A percentile compares a stretch with the other conserved stretches of the same genome.
These are phyloP conservation scores for Apiotrichum veenhuisii DNA, from an alignment of 1,284 basidiomycete genomes.

Conservation along the genomic window DNA sequence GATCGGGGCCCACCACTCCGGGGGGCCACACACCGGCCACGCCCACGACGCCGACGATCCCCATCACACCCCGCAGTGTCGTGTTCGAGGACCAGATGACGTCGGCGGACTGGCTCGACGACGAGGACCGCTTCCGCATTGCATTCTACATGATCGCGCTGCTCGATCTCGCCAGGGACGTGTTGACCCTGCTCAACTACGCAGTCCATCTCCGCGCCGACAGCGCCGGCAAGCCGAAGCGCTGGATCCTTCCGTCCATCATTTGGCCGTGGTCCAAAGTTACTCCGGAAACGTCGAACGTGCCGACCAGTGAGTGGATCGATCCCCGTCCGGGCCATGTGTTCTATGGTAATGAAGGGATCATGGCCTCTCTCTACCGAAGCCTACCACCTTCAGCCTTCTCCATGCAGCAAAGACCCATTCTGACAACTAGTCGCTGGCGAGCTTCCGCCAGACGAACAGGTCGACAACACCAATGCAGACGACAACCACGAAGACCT, in stretches of 20 bases:
- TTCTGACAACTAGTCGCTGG: constrained; percentile 5
- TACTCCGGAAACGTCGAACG: not conserved
- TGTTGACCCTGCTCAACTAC: constrained; percentile 19
- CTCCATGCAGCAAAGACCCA: not conserved
- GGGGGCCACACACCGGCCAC: not conserved
- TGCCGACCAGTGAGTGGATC: not conserved
- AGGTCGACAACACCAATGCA: not conserved
- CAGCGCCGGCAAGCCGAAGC: constrained; percentile 2
- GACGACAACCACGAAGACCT: constrained; percentile 14
- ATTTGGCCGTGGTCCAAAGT: constrained; percentile 17
- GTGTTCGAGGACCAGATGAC: constrained; percentile 18
- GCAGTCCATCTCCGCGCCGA: constrained; percentile 8
- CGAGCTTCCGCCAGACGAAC: constrained; percentile 4
- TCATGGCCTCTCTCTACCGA: too few relatives aligned
- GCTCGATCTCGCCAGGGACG: constrained; percentile 40
- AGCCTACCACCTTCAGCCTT: too few relatives aligned
- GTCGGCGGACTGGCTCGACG: constrained; percentile 24
- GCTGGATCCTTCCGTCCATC: constrained; percentile 17
- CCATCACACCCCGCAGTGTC: constrained; percentile 4
- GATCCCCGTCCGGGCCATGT: too few relatives aligned
- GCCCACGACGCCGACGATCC: not conserved
- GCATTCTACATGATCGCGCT: constrained; percentile 47
- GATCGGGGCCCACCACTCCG: not conserved
- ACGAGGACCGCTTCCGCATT: constrained; percentile 39
- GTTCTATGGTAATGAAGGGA: too few relatives aligned